Conservation (phyloP, 1,284 basidiomycete species). For the Boletus calvinii region DNA sequence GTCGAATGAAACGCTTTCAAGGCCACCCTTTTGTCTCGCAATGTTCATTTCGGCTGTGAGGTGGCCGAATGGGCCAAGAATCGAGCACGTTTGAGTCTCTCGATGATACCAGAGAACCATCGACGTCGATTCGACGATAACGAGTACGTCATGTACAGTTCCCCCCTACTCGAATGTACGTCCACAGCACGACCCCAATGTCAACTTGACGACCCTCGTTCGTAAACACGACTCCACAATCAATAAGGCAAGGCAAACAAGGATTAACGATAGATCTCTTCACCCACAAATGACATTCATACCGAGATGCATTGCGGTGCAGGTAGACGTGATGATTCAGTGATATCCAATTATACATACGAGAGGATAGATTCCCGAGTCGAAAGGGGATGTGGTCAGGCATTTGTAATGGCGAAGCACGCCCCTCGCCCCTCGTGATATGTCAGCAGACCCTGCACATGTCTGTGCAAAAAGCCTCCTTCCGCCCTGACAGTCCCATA, state of each 20-base stretch:
- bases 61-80: no score
- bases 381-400: slow-evolving; percentile 8
- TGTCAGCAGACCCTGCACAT: slow-evolving; percentile 17
- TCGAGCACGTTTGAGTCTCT: no score
- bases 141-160: neutral
- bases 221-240: slow-evolving; percentile 18
- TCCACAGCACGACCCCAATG: slow-evolving; percentile 1
- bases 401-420: slow-evolving; percentile 9
- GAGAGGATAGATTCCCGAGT: neutral
- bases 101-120: no score
- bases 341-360: slow-evolving; percentile 9
- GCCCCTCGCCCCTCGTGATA: slow-evolving; percentile 3
- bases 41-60: no score
- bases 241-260: neutral
- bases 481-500: neutral
- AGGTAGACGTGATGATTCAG: neutral
- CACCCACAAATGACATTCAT: neutral
- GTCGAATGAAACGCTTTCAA: no score
- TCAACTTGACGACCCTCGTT: neutral
- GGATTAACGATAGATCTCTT: neutral
- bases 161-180: neutral
- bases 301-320: neutral
- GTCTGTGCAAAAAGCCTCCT: neutral
- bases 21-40: no score
- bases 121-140: no score